A percentile compares a stretch with the other conserved stretches of the same genome.
Conservation (phyloP, 371 early-diverging fungal genomes). For the Blakeslea trispora region DNA sequence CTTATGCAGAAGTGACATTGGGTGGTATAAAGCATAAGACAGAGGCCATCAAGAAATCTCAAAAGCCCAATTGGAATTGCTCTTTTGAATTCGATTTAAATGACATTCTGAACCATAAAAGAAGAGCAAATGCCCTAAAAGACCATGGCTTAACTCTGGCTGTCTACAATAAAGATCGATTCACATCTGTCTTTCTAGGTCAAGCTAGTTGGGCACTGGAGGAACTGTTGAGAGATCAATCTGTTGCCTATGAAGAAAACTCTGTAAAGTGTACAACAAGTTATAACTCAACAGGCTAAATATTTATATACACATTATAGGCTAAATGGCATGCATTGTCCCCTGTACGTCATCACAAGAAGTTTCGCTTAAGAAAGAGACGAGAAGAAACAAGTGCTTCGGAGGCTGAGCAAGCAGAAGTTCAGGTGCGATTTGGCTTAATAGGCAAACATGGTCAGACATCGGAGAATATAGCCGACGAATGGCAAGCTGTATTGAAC, state of each 20-base stretch:
- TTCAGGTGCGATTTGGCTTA: constrained; percentile 22
- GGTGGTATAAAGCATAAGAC: constrained; percentile 49
- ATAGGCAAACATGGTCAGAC: constrained; percentile 9
- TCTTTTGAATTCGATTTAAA: constrained; percentile 45
- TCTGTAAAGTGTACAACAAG: constrained; percentile 16
- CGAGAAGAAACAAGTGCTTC: constrained; percentile 9
- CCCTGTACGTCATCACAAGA: constrained; percentile 11
- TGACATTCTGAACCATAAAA: constrained; percentile 25
- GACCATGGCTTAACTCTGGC: constrained; percentile 36
- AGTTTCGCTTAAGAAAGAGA: constrained; percentile 21
- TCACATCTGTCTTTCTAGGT: constrained; percentile 43
- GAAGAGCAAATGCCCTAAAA: constrained; percentile 23
- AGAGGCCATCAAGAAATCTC: constrained; percentile 36
- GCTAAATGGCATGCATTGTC: constrained; percentile 25
- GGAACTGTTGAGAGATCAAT: constrained; percentile 27
- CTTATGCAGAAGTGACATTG: constrained; percentile 41
- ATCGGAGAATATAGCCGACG: not conserved
- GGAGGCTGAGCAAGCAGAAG: constrained; percentile 20
- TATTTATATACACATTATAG: constrained; percentile 1
- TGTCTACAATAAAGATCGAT: constrained; percentile 45
- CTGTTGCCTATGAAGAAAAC: constrained; percentile 27
- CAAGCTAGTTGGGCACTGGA: constrained; percentile 35
- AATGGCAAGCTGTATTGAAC: not conserved
- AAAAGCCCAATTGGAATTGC: constrained; percentile 44
- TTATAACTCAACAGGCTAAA: constrained; percentile 10